These are phyloP conservation scores for Talaromyces sp. DNA, from an alignment of 2,329 filamentous ascomycete genomes.

Conservation along the genomic window DNA sequence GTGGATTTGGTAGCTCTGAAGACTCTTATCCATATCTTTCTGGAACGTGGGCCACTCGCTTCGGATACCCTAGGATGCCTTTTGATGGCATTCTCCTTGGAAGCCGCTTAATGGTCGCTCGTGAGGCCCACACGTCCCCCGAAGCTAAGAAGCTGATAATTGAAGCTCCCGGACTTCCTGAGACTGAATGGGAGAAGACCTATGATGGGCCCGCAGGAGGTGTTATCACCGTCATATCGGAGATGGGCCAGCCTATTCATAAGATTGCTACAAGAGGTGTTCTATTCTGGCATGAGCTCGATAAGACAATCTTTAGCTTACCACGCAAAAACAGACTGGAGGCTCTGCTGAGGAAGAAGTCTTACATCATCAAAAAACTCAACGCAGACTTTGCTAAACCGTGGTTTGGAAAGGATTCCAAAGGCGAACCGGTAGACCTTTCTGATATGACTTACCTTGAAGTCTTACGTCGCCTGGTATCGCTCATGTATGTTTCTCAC, in stretches of 20 bases:
- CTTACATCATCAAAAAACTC: slow-evolving; percentile 76
- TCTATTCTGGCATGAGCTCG: slow-evolving; percentile 35
- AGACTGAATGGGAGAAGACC: slow-evolving; percentile 82
- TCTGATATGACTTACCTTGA: slow-evolving; percentile 95
- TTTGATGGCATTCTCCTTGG: slow-evolving; percentile 89
- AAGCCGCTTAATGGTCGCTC: slow-evolving; percentile 90
- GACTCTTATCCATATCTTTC: slow-evolving; percentile 91
- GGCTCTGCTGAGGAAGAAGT: slow-evolving; percentile 42
- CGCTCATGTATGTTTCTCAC: slow-evolving; percentile 86
- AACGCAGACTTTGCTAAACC: slow-evolving; percentile 96
- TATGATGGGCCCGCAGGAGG: slow-evolving; percentile 88
- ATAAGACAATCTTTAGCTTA: slow-evolving; percentile 22
- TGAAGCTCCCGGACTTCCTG: slow-evolving; percentile 74
- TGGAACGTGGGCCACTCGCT: slow-evolving; percentile 77
- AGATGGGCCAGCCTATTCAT: slow-evolving; percentile 40
- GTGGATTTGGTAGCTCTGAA: slow-evolving; percentile 82
- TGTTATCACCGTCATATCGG: slow-evolving; percentile 73
- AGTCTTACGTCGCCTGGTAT: slow-evolving; percentile 77
- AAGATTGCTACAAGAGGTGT: slow-evolving; percentile 37
- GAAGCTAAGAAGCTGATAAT: slow-evolving; percentile 86
- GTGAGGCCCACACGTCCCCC: slow-evolving; percentile 82
- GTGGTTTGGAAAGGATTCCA: slow-evolving; percentile 85
- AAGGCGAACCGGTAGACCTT: slow-evolving; percentile 74
- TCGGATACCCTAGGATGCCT: slow-evolving; percentile 86
- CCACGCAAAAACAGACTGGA: slow-evolving; percentile 53